Base-by-base conservation (phyloP, 2,329 filamentous ascomycete species). In the Fusarium goolgardi region DNA sequence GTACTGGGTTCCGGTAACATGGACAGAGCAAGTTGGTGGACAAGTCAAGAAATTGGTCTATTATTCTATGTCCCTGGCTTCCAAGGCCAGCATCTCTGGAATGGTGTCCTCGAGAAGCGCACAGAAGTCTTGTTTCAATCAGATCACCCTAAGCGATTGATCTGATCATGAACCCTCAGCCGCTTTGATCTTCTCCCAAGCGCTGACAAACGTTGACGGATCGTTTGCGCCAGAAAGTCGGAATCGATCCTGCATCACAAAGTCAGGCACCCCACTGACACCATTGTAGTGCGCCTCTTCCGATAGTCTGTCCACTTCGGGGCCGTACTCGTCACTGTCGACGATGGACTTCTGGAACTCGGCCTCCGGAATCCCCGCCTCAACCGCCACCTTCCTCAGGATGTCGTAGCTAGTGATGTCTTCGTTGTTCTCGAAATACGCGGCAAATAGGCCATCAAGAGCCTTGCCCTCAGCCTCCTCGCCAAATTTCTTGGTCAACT, bases 11-110 rank as follows among this genome's bases (percentile, higher is more conserved):
- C 91, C 20, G 92, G 92, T 2, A 96, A 96, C 75, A 88, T 94
- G 84, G 93, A 96, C 78, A 86, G 92, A 2, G 92, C 93, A 10
- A 94, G 91, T 75, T 96, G 91, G 91, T 94, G 88, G 78, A 96
- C 93, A 7, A 94, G 91, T 76, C 93, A 96, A 78, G 93, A 96
- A 78, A 80, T 96, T 23, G 92, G 92, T 2, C 81, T 96, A 31
- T 73, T 88, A 40, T 84, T 88, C 55, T 79, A 84, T 44, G 79
- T 79, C n/a, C 80, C 80, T 4, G 77, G 72, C 1, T 78, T 81
- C 39, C 65, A 77, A 35, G 77, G 75, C 6, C 72, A 75, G 35
- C 70, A 71, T n/a, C 63, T 81, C 6, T 83, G 81, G 81, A 77
- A 81, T 20, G 71, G 69, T 9, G 76, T 81, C 10, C 69, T 82